A percentile compares a stretch with the other conserved stretches of the same genome.
Conservation (phyloP, 768 basidiomycete species). For the Suillus tomentosus region DNA sequence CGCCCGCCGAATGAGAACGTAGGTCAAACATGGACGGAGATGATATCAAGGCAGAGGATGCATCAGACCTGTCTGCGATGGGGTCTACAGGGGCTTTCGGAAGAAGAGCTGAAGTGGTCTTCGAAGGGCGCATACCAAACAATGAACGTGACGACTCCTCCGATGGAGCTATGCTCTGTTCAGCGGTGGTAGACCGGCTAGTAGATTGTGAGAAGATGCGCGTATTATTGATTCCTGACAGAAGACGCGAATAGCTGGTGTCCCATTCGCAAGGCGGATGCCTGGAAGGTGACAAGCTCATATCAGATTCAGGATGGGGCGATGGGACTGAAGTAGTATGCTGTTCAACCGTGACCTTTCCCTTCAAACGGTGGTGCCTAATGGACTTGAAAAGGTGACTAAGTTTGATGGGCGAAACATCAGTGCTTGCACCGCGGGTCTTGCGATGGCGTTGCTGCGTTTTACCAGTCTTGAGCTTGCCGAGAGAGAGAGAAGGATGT, state of each 20-base stretch:
- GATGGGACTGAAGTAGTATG: background rate
- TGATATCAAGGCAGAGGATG: background rate
- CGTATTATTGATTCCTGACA: background rate
- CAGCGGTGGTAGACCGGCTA: background rate
- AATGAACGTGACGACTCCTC: background rate
- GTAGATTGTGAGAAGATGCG: background rate
- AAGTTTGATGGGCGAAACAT: background rate
- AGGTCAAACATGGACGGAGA: background rate
- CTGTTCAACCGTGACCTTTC: background rate
- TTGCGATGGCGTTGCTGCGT: background rate
- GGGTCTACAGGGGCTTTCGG: background rate
- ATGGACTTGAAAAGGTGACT: background rate
- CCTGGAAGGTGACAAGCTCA: background rate
- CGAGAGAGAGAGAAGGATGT: background rate
- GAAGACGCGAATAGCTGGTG: background rate
- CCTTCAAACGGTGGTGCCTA: background rate
- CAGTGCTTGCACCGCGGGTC: background rate
- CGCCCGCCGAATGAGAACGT: background rate
- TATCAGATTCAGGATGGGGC: background rate
- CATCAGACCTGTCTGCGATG: background rate
- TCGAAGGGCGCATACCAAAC: background rate
- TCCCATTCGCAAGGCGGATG: background rate
- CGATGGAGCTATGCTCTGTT: background rate
- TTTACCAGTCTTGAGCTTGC: conserved; percentile 3
- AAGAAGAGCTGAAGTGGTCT: background rate